Percentiles rank a stretch among this genome's conserved stretches.
Conservation (phyloP, 305 asterid species). For the Striga hermonthica region DNA sequence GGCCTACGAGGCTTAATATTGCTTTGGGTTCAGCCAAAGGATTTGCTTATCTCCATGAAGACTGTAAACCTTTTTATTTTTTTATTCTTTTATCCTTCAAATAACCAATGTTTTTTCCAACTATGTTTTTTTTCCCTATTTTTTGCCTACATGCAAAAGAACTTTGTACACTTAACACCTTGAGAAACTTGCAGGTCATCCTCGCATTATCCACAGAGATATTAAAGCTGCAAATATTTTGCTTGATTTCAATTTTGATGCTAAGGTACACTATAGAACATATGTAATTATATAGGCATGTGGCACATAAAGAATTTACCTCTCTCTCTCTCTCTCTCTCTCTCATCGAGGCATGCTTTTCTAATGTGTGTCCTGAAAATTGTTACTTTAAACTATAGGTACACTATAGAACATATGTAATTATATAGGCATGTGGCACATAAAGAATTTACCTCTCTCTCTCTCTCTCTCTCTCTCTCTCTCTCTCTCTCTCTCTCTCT, state of each 20-base stretch:
- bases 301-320: too few relatives aligned
- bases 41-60: constrained; percentile 74
- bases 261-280: constrained; percentile 41
- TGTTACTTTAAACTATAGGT: too few relatives aligned
- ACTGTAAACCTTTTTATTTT: constrained; percentile 38
- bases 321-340: too few relatives aligned
- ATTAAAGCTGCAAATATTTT: constrained; percentile 65
- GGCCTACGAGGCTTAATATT: constrained; percentile 51
- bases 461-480: too few relatives aligned
- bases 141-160: not conserved
- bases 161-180: not conserved
- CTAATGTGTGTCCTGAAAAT: not conserved
- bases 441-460: too few relatives aligned
- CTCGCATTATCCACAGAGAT: constrained; percentile 72
- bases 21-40: constrained; percentile 76
- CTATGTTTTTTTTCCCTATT: not conserved
- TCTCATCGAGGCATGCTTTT: not conserved
- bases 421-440: too few relatives aligned
- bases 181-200: constrained; percentile 45
- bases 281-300: too few relatives aligned
- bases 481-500: too few relatives aligned
- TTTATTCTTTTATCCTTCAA: not conserved
- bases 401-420: too few relatives aligned
- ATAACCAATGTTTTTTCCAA: not conserved
- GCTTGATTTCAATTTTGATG: constrained; percentile 52